Evolutionary conservation across 306 rosid species (phyloP).

Genomic region (Sicyos baderoa): DNA sequence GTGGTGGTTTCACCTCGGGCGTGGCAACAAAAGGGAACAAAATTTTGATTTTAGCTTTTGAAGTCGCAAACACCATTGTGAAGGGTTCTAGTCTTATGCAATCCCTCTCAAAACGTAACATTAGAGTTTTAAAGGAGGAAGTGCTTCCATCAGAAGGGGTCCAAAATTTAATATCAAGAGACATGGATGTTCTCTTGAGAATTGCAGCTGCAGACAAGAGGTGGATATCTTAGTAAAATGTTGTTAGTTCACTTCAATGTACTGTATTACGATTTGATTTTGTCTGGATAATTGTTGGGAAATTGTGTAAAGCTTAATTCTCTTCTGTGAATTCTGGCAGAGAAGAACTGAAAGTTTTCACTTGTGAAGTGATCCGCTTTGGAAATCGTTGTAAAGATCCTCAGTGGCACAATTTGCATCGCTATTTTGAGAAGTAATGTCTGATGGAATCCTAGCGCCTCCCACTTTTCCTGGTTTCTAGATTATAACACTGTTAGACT

Average conservation of each 20-base stretch:
- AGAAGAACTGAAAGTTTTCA: slow-evolving; percentile 81
- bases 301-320: slow-evolving; percentile 16
- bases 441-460: slow-evolving; percentile 22
- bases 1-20: slow-evolving; percentile 79
- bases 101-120: slow-evolving; percentile 83
- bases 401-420: slow-evolving; percentile 93
- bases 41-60: slow-evolving; percentile 91
- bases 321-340: slow-evolving; percentile 52
- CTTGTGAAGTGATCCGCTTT: slow-evolving; percentile 95
- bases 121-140: slow-evolving; percentile 76
- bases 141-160: slow-evolving; percentile 91
- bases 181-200: slow-evolving; percentile 79
- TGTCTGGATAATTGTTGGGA: slow-evolving; percentile 2
- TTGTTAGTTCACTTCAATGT: slow-evolving; percentile 17
- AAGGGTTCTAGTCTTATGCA: slow-evolving; percentile 95
- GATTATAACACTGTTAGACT: slow-evolving; percentile 7
- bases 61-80: slow-evolving; percentile 94
- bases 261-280: not conserved
- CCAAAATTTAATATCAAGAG: slow-evolving; percentile 69
- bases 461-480: slow-evolving; percentile 19
- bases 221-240: slow-evolving; percentile 26
- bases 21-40: slow-evolving; percentile 73
- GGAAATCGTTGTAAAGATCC: slow-evolving; percentile 99
- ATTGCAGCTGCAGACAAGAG: slow-evolving; percentile 95
- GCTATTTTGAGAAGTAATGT: slow-evolving; percentile 85